Evolutionary conservation across 305 asterid genomes (phyloP).

Genomic region (Plantago rigida): DNA sequence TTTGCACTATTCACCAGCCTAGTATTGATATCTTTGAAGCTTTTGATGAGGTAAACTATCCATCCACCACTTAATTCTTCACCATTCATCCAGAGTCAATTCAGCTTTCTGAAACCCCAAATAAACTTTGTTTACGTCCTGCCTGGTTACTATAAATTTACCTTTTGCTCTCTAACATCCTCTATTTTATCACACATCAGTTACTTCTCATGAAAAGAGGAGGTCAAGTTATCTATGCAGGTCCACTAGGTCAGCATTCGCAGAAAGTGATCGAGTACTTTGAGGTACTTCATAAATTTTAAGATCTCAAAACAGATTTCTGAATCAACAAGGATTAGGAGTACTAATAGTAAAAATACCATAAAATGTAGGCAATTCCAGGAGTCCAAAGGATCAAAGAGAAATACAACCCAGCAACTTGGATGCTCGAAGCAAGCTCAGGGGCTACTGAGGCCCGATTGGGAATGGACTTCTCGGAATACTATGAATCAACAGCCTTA

Average conservation of each 20-base stretch:
- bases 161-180: not conserved
- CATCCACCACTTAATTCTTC: not conserved
- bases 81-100: not conserved
- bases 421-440: constrained; percentile 63
- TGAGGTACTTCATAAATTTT: constrained; percentile 34
- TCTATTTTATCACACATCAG: constrained; percentile 23
- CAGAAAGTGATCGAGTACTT: constrained; percentile 42
- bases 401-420: constrained; percentile 54
- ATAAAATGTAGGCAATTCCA: constrained; percentile 31
- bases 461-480: constrained; percentile 49
- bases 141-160: not conserved
- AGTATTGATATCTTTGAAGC: constrained; percentile 73
- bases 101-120: too few relatives aligned
- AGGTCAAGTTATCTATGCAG: constrained; percentile 55
- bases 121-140: too few relatives aligned
- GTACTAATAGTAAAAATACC: not conserved
- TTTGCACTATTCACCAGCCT: constrained; percentile 78
- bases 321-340: not conserved
- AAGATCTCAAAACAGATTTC: not conserved
- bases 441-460: constrained; percentile 39
- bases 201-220: constrained; percentile 55
- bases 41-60: constrained; percentile 50
- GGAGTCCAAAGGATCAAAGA: constrained; percentile 42
- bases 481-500: constrained; percentile 40
- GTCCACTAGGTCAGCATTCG: constrained; percentile 47